Conservation (phyloP, 139 green algal genomes). For the Haematococcus lacustris region DNA sequence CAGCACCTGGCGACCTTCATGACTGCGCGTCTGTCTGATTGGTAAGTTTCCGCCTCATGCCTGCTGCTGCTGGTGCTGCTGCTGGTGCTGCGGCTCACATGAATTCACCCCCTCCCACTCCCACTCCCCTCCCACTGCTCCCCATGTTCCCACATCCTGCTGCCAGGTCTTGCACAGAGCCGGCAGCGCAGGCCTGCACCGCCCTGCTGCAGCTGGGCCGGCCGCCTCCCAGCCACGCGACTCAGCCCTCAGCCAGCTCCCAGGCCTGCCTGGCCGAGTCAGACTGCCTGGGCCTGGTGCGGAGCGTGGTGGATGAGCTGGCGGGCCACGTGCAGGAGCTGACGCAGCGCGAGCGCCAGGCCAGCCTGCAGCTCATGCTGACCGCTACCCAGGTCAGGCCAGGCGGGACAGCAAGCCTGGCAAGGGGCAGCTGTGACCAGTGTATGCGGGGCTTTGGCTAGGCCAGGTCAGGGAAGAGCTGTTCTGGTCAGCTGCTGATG, state of each 20-base stretch:
- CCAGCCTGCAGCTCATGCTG: conserved; percentile 12
- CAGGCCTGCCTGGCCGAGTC: not conserved
- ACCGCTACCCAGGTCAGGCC: not conserved
- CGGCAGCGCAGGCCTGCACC: conserved; percentile 5
- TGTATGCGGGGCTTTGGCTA: not conserved
- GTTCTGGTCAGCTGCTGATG: not conserved
- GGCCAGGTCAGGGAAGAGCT: not conserved
- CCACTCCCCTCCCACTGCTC: not conserved
- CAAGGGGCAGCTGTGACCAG: not conserved
- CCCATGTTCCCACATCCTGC: not conserved
- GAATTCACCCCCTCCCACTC: not conserved
- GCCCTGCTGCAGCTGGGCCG: conserved; percentile 7
- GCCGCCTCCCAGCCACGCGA: not conserved
- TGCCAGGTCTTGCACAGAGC: conserved; percentile 9
- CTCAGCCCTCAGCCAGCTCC: not conserved
- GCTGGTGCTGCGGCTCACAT: not conserved
- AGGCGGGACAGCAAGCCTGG: too few species aligned
- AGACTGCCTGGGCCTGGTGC: not conserved
- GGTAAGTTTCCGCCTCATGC: conserved; percentile 2
- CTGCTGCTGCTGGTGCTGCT: not conserved
- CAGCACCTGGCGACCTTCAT: conserved; percentile 10
- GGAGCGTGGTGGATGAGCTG: not conserved
- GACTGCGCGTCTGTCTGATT: conserved; percentile 9
- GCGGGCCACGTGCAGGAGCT: conserved; percentile 9
- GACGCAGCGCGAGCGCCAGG: not conserved